Evolutionary conservation across 2,329 filamentous ascomycete species (phyloP).

Genomic region (Ceratocystis smalleyi): DNA sequence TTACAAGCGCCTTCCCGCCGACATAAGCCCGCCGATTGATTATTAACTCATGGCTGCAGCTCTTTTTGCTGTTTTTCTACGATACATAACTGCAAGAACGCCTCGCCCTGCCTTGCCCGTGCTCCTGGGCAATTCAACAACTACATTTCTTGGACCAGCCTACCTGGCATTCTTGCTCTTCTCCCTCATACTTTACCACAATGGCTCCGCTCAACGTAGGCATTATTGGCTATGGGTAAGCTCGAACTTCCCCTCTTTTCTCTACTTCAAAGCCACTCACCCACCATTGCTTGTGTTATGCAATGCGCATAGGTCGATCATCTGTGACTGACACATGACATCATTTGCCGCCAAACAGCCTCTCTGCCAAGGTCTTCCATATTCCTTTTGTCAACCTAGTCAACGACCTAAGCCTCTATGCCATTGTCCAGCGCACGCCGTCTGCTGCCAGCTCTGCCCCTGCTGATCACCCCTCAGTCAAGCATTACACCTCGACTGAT

Average conservation of each 20-base stretch:
- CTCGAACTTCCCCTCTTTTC: conserved; percentile 5
- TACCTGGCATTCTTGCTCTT: not conserved
- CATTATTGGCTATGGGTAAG: conserved; percentile 37
- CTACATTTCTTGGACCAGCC: not conserved
- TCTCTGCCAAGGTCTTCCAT: conserved; percentile 65
- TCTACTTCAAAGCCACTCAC: not conserved
- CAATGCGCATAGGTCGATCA: not conserved
- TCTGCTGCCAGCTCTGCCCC: conserved; percentile 49
- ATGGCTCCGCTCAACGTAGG: conserved; percentile 32
- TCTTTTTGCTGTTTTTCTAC: too few relatives aligned
- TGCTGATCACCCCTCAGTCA: conserved; percentile 48
- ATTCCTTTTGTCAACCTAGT: conserved; percentile 51
- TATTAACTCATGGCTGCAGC: not conserved
- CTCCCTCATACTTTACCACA: not conserved
- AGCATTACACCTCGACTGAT: conserved; percentile 47
- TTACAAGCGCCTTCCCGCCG: not conserved
- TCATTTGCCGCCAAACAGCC: conserved; percentile 23
- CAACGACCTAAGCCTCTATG: conserved; percentile 40
- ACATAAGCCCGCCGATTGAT: not conserved
- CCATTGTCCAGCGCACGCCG: conserved; percentile 60
- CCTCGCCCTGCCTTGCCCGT: not conserved
- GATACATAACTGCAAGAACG: too few relatives aligned
- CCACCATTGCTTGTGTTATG: not conserved
- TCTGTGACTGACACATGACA: not conserved
- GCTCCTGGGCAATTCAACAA: not conserved